Evolutionary conservation across 495 filamentous ascomycete genomes (phyloP), one percentile per base, ranked within the genome.

Genomic region (Penicillium mononematosum): DNA sequence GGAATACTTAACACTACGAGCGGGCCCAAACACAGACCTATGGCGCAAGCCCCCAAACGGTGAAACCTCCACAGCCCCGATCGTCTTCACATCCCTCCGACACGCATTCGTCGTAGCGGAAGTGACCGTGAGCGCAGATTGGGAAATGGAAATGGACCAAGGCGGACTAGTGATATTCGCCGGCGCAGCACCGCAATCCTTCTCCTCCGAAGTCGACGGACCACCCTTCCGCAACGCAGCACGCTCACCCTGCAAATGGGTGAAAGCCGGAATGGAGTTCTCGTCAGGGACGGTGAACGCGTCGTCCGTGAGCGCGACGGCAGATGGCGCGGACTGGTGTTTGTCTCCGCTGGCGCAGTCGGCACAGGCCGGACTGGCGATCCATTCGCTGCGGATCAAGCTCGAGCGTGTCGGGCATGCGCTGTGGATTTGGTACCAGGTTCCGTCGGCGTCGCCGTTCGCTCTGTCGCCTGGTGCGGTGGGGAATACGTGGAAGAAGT

Each of bases 141-240:
- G 79, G 80, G 80, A 82, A 60, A 75, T 81, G 64, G 81, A 83
- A 75, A 83, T 79, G 78, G 81, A 84, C 55, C 81, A 92, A 70
- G 76, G 74, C 39, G 89, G 88, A 12, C 86, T 95, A 63, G 88
- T 89, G 57, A 85, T 90, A 55, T 91, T 91, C 56, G 84, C 88
- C 44, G 89, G 89, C 53, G 85, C 85, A 16, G 78, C 88, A 24
- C 80, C 91, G 0, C 69, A 73, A 55, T 68, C 76, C 1, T 60
- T 68, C 34, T 66, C 69, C 2, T 64, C 70, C 1, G 68, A 68
- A 22, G 58, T 49, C 9, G 50, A 60, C 3, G 59, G 56, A 42
- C 38, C 60, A 16, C 45, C 47, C 9, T 27, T n/a, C 5, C 38
- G 47, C 17, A 45, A 14, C 45, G 47, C 45, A 16, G 11, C 31